phyloP scores from a whole-genome alignment of 352 stramenopile genomes.

The Thalassiosira pacifica region DNA sequence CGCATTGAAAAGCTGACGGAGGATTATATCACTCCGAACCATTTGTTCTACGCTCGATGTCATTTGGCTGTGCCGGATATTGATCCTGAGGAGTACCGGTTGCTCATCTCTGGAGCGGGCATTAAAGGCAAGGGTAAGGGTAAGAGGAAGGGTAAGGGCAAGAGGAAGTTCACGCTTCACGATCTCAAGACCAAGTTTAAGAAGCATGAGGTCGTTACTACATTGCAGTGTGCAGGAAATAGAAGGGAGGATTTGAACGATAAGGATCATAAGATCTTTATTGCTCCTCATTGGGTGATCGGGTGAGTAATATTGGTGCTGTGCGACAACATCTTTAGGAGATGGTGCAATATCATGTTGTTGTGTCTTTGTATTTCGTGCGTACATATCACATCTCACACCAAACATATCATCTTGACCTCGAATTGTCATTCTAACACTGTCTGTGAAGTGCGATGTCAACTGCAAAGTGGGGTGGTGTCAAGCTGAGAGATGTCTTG shows the following conservation, averaged over 20 bases:
- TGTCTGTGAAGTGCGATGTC: constrained; percentile 90
- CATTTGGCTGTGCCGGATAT: constrained; percentile 92
- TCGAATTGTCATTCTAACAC: too few species aligned
- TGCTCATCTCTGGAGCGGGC: constrained; percentile 49
- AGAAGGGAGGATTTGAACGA: constrained; percentile 92
- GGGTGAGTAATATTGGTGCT: neutral
- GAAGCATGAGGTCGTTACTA: constrained; percentile 92
- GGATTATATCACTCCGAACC: constrained; percentile 94
- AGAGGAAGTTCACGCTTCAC: constrained; percentile 88
- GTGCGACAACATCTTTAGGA: constrained; percentile 77
- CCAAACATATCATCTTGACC: too few species aligned
- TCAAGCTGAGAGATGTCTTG: constrained; percentile 93
- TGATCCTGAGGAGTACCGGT: constrained; percentile 74
- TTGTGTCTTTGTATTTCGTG: too few species aligned
- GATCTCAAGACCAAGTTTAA: constrained; percentile 90
- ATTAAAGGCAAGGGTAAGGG: constrained; percentile 82
- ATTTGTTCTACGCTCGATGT: constrained; percentile 95
- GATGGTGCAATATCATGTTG: too few species aligned
- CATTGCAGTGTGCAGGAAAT: constrained; percentile 96
- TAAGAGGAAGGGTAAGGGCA: constrained; percentile 13
- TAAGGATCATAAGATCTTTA: constrained; percentile 76
- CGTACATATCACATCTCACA: too few species aligned
- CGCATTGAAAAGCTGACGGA: constrained; percentile 91
- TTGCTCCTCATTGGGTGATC: constrained; percentile 68
- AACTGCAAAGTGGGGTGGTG: constrained; percentile 94